A percentile compares a stretch with the other conserved stretches of the same genome.
These are phyloP conservation scores for Durusdinium trenchii DNA, from an alignment of 73 alveolate species.

Conservation along the genomic window DNA sequence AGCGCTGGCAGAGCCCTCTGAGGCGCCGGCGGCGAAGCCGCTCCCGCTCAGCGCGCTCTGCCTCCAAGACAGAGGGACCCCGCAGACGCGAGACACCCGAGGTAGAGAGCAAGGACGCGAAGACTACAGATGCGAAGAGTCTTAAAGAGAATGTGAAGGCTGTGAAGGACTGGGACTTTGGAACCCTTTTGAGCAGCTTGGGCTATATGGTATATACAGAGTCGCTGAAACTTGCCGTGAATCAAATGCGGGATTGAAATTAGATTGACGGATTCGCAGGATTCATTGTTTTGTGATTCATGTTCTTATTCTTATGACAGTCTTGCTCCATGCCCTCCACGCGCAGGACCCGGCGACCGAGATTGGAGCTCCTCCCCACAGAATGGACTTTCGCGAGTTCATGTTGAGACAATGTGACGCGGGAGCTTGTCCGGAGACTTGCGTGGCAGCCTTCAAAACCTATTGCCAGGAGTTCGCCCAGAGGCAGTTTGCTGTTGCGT, in stretches of 20 bases:
- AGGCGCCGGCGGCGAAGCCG: background rate
- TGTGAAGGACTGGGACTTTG: too few species aligned
- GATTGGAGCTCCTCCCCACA: background rate
- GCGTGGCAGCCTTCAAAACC: background rate
- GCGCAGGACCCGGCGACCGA: too few species aligned
- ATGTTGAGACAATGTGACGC: conserved; percentile 34
- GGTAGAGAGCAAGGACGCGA: background rate
- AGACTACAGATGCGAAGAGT: background rate
- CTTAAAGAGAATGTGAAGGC: background rate
- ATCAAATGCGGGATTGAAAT: too few species aligned
- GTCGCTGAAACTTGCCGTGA: too few species aligned
- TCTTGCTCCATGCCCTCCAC: too few species aligned
- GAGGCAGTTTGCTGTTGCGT: too few species aligned
- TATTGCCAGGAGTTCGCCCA: background rate
- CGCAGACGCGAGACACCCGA: background rate
- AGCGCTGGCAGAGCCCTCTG: background rate
- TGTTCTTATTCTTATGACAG: too few species aligned
- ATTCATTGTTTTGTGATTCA: too few species aligned
- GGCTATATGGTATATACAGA: too few species aligned
- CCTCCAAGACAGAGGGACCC: background rate
- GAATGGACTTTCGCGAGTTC: conserved; percentile 23
- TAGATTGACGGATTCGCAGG: too few species aligned
- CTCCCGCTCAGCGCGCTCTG: background rate
- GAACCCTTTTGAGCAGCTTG: too few species aligned
- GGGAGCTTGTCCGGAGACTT: conserved; percentile 4